Base-by-base conservation (phyloP, 2,329 filamentous ascomycete genomes). In the Graphilbum ipis-grandicollis region DNA sequence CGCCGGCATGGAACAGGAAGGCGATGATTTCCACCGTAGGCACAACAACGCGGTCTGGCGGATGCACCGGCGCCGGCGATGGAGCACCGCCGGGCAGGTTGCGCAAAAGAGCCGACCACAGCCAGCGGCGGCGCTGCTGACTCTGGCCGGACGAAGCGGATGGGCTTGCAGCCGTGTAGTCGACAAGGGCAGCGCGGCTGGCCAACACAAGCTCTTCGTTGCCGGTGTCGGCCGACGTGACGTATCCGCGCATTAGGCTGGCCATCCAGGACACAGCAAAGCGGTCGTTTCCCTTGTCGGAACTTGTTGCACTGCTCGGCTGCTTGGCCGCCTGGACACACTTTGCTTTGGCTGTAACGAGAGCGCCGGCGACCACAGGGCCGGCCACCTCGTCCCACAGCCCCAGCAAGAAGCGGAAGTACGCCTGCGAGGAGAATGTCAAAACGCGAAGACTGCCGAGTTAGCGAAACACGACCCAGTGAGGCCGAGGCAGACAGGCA, bases 21-120 rank as follows among this genome's bases (percentile, higher is more conserved):
- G 76, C 76, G 2, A 80, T 51, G 3, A 86, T 68, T 47, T 93
- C 83, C 4, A 98, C 61, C 1, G 79, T 68, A 0, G 86, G 79
- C 18, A 90, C 67, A 0, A 81, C 54, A 31, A 85, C 66, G 21
- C 83, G 69, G 48, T 93, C 84, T 40, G 77, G 63, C 10, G 59
- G 61, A 41, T 77, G 63, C 9, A 58, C 60, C 30, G 70, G 59
- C 37, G 64, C 63, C 10, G 12, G 13, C 13, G 35, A 34, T 9
- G 34, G 15, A 3, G 36, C 19, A 12, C 34, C 41, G 25, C 2
- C 51, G 40, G 59, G 63, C 15, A 81, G 53, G 37, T 78, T 71
- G 14, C 59, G 52, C 0, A 68, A 44, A 13, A 83, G 55, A 3
- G 68, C 63, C 9, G 31, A 21, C 40, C 43, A 46, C 53, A 47